Base-by-base conservation (phyloP, 441 rosid genomes). In the Daphne laureola region DNA sequence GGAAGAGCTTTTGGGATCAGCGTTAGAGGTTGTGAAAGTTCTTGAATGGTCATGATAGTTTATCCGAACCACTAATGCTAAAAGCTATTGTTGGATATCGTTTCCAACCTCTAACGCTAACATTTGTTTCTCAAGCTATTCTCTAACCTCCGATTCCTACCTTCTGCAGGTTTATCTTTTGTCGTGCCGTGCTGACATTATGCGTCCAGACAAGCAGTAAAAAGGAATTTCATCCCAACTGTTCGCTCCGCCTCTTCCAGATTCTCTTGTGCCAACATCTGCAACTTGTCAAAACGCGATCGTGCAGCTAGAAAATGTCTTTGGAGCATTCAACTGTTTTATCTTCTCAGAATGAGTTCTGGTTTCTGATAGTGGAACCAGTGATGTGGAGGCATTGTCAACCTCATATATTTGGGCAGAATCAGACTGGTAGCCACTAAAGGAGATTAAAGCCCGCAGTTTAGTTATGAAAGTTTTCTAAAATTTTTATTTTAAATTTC, bases 171-270 rank as follows among this genome's bases (percentile, higher is more conserved):
- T 92, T 88, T 68, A 46, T 92, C 36, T 88, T 86, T 66, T 88
- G 92, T 49, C 80, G 86, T 63, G 83, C 84, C 12, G 96, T 79
- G 51, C 61, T 92, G 73, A 63, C 82, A 5, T 77, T 82, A 3
- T 76, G 78, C 58, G 69, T 67, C 38, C 78, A 79, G 57, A 70
- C 81, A 46, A 68, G 60, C 12, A 71, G 72, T 48, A 84, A 82
- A 74, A 74, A 75, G 68, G 88, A 92, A 67, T 79, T 69, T 48
- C 80, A 77, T 55, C 96, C 98, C 8, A 78, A 72, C 17, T 92
- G 96, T 41, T 46, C 77, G 49, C n/a, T n/a, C 98, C 96, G 12
- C 51, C 65, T 38, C 94, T 92, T 52, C 96, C 95, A 3, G 72
- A 65, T 31, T 67, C 70, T 49, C 60, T 88, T 26, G 49, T 27